Evolutionary conservation across 129 eudicot species (phyloP).

Genomic region (Arctium lappa): DNA sequence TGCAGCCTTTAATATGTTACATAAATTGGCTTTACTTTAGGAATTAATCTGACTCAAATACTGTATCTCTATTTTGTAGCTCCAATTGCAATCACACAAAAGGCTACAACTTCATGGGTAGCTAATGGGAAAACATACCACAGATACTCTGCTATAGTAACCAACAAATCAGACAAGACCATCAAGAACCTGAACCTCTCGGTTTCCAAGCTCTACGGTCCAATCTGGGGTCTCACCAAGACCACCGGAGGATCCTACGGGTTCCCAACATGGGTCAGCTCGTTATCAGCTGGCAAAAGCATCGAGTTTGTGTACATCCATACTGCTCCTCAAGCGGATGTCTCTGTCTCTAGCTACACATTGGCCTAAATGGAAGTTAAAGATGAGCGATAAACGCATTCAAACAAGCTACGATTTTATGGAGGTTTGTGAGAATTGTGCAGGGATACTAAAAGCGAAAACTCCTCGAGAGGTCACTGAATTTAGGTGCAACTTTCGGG

Average conservation of each 20-base stretch:
- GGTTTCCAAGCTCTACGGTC: slow-evolving; percentile 78
- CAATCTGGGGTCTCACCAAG: slow-evolving; percentile 90
- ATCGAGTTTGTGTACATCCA: slow-evolving; percentile 88
- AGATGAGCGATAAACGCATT: not conserved
- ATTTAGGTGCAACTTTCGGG: slow-evolving; percentile 22
- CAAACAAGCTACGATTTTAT: slow-evolving; percentile 21
- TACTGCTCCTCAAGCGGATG: slow-evolving; percentile 63
- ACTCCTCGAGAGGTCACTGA: slow-evolving; percentile 23
- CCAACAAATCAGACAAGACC: slow-evolving; percentile 77
- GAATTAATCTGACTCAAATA: not conserved
- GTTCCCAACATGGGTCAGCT: slow-evolving; percentile 71
- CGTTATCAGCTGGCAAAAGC: slow-evolving; percentile 77
- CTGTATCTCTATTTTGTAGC: slow-evolving; percentile 26
- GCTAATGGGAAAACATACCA: slow-evolving; percentile 66
- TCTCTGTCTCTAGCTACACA: slow-evolving; percentile 68
- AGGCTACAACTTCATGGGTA: slow-evolving; percentile 73
- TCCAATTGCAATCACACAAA: slow-evolving; percentile 55
- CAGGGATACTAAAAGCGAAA: slow-evolving; percentile 33
- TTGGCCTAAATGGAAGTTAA: slow-evolving; percentile 37
- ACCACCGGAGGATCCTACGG: slow-evolving; percentile 50
- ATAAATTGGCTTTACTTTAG: not conserved
- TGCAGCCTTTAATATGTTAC: no score
- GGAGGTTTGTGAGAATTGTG: slow-evolving; percentile 55
- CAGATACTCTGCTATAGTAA: slow-evolving; percentile 71
- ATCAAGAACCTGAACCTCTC: slow-evolving; percentile 61